Percentiles rank a stretch among this genome's conserved stretches.
These are phyloP conservation scores for Boletus rubescentipes DNA, from an alignment of 768 basidiomycete species.

Conservation along the genomic window DNA sequence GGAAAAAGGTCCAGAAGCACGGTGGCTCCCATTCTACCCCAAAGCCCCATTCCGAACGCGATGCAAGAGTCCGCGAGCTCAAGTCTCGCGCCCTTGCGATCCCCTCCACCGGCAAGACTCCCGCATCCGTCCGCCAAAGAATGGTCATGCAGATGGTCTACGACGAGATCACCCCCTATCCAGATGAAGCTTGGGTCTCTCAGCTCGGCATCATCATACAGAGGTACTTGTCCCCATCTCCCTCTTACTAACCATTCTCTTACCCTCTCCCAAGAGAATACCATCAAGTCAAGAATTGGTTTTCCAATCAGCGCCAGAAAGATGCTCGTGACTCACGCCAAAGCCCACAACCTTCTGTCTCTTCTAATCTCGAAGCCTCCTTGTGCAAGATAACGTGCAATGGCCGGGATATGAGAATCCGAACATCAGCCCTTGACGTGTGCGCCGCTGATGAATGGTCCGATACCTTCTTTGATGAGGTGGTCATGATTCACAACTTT, in stretches of 20 bases:
- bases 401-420: constrained; percentile 46
- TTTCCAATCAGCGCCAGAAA: constrained; percentile 61
- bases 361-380: constrained; percentile 36
- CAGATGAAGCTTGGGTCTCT: constrained; percentile 59
- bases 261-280: constrained; percentile 41
- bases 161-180: constrained; percentile 65
- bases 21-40: constrained; percentile 12
- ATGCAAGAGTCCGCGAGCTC: constrained; percentile 30
- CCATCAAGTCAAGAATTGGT: constrained; percentile 67
- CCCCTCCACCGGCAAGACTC: constrained; percentile 41
- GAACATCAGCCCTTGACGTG: constrained; percentile 45
- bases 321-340: constrained; percentile 39
- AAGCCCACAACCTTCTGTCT: constrained; percentile 32
- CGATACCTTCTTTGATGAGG: constrained; percentile 60
- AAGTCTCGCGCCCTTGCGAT: constrained; percentile 33
- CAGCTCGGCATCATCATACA: constrained; percentile 56
- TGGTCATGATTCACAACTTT: constrained; percentile 58
- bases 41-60: constrained; percentile 31
- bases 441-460: constrained; percentile 53
- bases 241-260: neutral
- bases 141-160: constrained; percentile 62
- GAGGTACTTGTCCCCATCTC: constrained; percentile 38
- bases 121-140: constrained; percentile 54
- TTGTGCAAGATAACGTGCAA: constrained; percentile 36
- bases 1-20: constrained; percentile 29